These are phyloP conservation scores for Trichoderma brevicompactum DNA, from an alignment of 2,329 filamentous ascomycete species.

Conservation along the genomic window DNA sequence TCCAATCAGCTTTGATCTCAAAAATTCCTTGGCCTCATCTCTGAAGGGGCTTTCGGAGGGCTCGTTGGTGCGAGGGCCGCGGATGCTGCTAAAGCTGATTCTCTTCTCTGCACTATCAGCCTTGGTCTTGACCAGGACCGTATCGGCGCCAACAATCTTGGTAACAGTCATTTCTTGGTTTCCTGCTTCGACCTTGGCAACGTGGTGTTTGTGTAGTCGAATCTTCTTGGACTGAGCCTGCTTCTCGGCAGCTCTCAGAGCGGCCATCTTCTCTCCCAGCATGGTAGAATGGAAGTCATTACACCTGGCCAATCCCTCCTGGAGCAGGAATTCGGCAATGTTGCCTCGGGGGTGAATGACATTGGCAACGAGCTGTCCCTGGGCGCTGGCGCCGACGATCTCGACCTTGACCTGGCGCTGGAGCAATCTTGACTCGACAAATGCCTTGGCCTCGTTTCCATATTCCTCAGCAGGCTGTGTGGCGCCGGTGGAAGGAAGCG, in stretches of 20 bases:
- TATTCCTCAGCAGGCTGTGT: slow-evolving; percentile 86
- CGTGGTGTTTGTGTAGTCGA: slow-evolving; percentile 81
- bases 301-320: slow-evolving; percentile 87
- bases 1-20: slow-evolving; percentile 91
- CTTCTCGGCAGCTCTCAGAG: slow-evolving; percentile 84
- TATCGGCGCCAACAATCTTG: slow-evolving; percentile 87
- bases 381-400: slow-evolving; percentile 84
- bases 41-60: slow-evolving; percentile 85
- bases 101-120: slow-evolving; percentile 79
- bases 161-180: slow-evolving; percentile 82
- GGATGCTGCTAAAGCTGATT: slow-evolving; percentile 88
- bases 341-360: slow-evolving; percentile 89
- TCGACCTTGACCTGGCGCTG: slow-evolving; percentile 84
- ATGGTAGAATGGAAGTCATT: slow-evolving; percentile 95
- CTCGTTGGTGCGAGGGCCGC: slow-evolving; percentile 88
- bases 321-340: slow-evolving; percentile 87
- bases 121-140: slow-evolving; percentile 84
- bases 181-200: slow-evolving; percentile 67
- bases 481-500: slow-evolving; percentile 75
- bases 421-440: slow-evolving; percentile 82
- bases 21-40: slow-evolving; percentile 93
- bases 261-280: slow-evolving; percentile 85
- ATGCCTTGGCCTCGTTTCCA: slow-evolving; percentile 85
- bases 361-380: slow-evolving; percentile 87
- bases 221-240: slow-evolving; percentile 75